phyloP scores from a whole-genome alignment of 177 flowering plant species.

The Vitis hybrid region DNA sequence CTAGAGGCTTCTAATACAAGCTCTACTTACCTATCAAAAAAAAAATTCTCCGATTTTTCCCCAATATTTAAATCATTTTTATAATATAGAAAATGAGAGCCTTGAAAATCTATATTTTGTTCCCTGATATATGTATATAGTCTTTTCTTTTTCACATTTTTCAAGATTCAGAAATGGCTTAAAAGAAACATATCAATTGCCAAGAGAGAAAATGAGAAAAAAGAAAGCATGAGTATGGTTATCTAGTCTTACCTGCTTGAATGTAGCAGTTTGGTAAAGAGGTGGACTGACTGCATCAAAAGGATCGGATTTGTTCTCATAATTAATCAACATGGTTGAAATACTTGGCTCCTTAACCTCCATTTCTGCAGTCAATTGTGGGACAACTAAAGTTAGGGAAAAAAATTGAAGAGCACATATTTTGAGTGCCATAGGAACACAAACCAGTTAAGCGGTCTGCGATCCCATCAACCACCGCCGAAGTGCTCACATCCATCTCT shows the following conservation, averaged over 20 bases:
- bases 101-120: too few species aligned
- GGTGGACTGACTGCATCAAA: constrained; percentile 80
- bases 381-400: not conserved
- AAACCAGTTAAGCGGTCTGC: constrained; percentile 43
- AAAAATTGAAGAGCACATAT: not conserved
- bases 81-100: too few species aligned
- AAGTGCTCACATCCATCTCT: constrained; percentile 50
- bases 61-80: too few species aligned
- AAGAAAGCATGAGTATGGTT: not conserved
- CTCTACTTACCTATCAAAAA: too few species aligned
- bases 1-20: too few species aligned
- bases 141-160: too few species aligned
- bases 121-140: too few species aligned
- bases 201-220: not conserved
- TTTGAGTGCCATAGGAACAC: constrained; percentile 1
- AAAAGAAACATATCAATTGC: too few species aligned
- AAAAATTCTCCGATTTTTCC: too few species aligned
- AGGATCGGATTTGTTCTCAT: constrained; percentile 74
- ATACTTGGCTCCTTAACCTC: constrained; percentile 61
- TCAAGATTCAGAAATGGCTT: too few species aligned
- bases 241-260: constrained; percentile 71
- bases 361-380: constrained; percentile 28
- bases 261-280: constrained; percentile 94
- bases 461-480: constrained; percentile 38
- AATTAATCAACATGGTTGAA: constrained; percentile 82